These are phyloP conservation scores for Endocarpon pusillum DNA, from an alignment of 495 filamentous ascomycete species.

Conservation along the genomic window DNA sequence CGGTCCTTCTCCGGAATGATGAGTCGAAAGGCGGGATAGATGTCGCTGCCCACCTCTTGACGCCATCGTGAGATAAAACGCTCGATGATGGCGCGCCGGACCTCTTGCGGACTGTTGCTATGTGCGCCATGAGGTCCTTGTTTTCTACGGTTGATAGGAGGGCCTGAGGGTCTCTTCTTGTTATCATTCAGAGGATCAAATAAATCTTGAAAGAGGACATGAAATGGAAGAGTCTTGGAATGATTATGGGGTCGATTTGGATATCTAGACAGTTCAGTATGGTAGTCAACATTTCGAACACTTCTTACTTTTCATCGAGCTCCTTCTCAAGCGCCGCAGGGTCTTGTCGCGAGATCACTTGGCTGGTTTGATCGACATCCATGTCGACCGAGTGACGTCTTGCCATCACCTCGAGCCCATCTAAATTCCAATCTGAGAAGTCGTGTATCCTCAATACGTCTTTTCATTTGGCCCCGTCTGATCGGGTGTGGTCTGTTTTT, in stretches of 20 bases:
- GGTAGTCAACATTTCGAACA: neutral
- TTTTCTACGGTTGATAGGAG: conserved; percentile 30
- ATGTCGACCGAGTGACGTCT: no score
- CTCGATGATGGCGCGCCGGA: conserved; percentile 70
- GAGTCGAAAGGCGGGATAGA: conserved; percentile 83
- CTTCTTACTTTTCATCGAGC: conserved; percentile 44
- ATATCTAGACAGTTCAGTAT: conserved; percentile 38
- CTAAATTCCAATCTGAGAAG: no score
- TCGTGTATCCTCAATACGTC: no score
- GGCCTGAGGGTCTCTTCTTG: conserved; percentile 52
- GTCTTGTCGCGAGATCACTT: conserved; percentile 11
- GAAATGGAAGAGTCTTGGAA: conserved; percentile 64
- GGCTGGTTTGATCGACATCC: neutral
- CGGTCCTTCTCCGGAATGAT: conserved; percentile 90
- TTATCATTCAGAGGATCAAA: conserved; percentile 80
- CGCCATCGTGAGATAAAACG: conserved; percentile 83
- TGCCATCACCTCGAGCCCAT: no score
- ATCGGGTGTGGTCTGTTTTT: no score
- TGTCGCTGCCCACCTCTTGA: conserved; percentile 71
- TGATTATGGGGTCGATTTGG: conserved; percentile 73
- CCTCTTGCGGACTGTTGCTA: conserved; percentile 60
- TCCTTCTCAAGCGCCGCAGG: conserved; percentile 30
- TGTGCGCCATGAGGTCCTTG: conserved; percentile 33
- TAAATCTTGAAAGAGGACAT: conserved; percentile 54
- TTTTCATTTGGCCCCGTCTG: no score